Base-by-base conservation (phyloP, 768 basidiomycete species). In the Hericium erinaceus region DNA sequence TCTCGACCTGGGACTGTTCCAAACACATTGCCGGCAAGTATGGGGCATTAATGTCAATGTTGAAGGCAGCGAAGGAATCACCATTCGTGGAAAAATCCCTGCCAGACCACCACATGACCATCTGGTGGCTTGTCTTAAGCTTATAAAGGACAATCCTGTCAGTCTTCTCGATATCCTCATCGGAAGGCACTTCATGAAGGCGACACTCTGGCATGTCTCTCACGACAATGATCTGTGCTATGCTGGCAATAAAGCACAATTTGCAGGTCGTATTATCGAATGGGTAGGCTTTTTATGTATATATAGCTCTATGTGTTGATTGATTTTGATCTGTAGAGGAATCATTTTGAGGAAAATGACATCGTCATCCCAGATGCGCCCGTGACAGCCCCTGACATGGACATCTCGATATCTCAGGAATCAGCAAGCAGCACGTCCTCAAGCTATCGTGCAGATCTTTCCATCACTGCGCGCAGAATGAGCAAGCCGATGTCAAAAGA, bases 1-100 rank as follows among this genome's bases (percentile, higher is more conserved):
- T 13, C 40, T 41, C 5, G 40, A 41, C 11, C 40, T 41, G 15
- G 40, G 40, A 15, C 11, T 41, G 5, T 15, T 41, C 18, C 40
- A 41, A 11, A 41, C 40, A 8, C 40, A 41, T 11, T 58, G 61
- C 49, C 62, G 62, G 12, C 24, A 46, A 1, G 57, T 69, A 0
- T 70, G 68, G 57, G 58, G 63, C 8, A 68, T 72, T 26, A 60
- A 67, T 28, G 46, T 58, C 2, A 15, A 39, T n/a, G 22, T 22
- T 4, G 63, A 67, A 11, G 65, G 69, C 5, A 65, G 67, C 33
- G 65, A 64, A 2, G 22, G 22, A 22, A 22, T 22, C 22, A 22
- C 22, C 22, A 2, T 22, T 22, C 22, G 22, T 2, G 22, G 18
- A 16, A 53, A 46, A 24, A 18, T 48, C 22, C 33, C 49, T 15